These are phyloP conservation scores for Geum urbanum DNA, from an alignment of 306 rosid genomes.

Conservation along the genomic window DNA sequence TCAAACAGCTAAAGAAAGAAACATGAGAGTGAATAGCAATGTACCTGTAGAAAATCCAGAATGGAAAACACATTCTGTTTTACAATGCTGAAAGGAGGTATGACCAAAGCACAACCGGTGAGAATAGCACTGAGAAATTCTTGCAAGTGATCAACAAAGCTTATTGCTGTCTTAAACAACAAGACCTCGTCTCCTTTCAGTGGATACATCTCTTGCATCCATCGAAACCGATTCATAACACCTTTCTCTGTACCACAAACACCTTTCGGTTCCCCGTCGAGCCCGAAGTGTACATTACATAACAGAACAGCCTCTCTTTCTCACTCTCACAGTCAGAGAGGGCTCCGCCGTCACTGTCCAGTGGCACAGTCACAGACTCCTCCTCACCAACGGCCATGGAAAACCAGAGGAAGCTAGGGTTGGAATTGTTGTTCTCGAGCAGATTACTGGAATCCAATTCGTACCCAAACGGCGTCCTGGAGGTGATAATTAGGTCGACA, in stretches of 20 bases:
- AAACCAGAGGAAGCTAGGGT: conserved; percentile 44
- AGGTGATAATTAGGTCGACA: conserved; percentile 52
- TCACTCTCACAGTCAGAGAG: conserved; percentile 19
- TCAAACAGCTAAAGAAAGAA: not conserved
- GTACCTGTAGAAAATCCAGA: conserved; percentile 66
- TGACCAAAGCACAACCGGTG: conserved; percentile 59
- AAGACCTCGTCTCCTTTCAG: conserved; percentile 47
- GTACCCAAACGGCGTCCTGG: conserved; percentile 40
- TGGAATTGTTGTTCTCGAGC: conserved; percentile 32
- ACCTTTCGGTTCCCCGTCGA: conserved; percentile 89
- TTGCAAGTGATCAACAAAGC: conserved; percentile 90
- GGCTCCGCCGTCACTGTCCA: too few species aligned
- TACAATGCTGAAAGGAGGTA: conserved; percentile 64
- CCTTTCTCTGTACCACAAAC: conserved; percentile 87
- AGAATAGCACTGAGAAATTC: conserved; percentile 78
- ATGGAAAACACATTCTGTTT: conserved; percentile 52
- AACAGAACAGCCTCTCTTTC: conserved; percentile 59
- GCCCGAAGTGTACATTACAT: conserved; percentile 90
- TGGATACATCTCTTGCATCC: conserved; percentile 88
- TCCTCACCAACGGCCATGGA: conserved; percentile 32
- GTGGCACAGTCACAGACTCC: conserved; percentile 50
- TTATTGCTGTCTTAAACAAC: conserved; percentile 78
- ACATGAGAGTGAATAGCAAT: not conserved
- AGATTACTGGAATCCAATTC: conserved; percentile 36
- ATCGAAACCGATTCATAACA: conserved; percentile 67